Evolutionary conservation across 805 yeast species (phyloP), one percentile per base, ranked within the genome.

Genomic region (Saccharomycopsis sp.): DNA sequence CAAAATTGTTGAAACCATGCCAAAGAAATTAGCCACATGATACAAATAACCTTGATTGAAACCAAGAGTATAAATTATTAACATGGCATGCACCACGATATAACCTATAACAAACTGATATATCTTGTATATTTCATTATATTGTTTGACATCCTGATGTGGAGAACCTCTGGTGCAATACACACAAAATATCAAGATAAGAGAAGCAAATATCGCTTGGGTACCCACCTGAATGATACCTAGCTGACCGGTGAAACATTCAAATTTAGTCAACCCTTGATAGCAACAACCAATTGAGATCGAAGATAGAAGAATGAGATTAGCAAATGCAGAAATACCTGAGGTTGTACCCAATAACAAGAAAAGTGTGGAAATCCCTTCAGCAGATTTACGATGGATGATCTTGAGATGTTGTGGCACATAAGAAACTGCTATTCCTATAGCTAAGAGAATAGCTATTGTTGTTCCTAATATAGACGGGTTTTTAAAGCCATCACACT

Each of bases 341-440:
- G 89, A 76, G 39, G 80, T 60, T 3, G 81, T 74, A 3, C 93
- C 93, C 33, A 87, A 68, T 11, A 86, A 62, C 26, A 86, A 65
- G 57, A 79, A 86, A 53, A 72, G 68, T 9, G 89, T 85, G 4
- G 89, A 81, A 19, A 86, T 64, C 3, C 96, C 96, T 57, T 85
- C 88, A 9, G 89, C 77, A 4, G 87, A 71, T 40, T 72, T 61
- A 40, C 87, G 70, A 16, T 58, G 53, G 41, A 74, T 60, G 43
- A 86, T 77, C 36, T 79, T 71, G 35, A 67, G 45, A 59, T 81
- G 85, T 63, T 86, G 96, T 0, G 95, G 95, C 3, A 80, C 43
- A 58, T 86, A 86, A 36, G 90, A 81, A 8, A 71, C 53, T 27
- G 79, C 74, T 6, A 86, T 84, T 2, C 88, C 95, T 1, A 74